phyloP scores from a whole-genome alignment of 441 rosid species.

The Gossypium schwendimanii region DNA sequence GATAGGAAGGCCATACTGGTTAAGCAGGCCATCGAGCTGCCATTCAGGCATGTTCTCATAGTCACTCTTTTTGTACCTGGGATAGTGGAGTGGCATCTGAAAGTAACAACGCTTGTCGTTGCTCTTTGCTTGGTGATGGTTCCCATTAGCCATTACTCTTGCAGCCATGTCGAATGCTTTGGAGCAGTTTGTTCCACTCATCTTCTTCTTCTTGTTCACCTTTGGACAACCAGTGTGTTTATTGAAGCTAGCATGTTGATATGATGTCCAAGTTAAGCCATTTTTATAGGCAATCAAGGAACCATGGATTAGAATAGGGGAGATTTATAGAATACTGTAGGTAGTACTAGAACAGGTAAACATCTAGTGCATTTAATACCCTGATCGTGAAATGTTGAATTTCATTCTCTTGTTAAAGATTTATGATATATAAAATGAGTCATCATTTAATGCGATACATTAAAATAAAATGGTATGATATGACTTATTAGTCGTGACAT shows the following conservation, averaged over 20 bases:
- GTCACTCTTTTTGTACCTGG: conserved; percentile 35
- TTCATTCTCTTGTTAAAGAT: no score
- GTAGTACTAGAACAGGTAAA: conserved; percentile 9
- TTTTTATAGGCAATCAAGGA: conserved; percentile 25
- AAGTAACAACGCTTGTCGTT: conserved; percentile 20
- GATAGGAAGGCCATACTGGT: conserved; percentile 41
- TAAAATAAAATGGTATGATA: no score
- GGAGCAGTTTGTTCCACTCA: conserved; percentile 21
- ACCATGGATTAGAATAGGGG: background rate
- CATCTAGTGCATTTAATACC: conserved; percentile 14
- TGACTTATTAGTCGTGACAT: no score
- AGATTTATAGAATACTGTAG: conserved; percentile 10
- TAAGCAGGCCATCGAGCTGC: conserved; percentile 48
- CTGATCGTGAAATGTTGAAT: conserved; percentile 10
- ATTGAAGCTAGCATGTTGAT: background rate
- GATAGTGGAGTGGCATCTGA: conserved; percentile 59
- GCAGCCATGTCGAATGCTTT: conserved; percentile 11
- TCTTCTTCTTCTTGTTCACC: conserved; percentile 1
- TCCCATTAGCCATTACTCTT: conserved; percentile 15
- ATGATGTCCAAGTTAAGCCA: background rate
- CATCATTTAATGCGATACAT: background rate
- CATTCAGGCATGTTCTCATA: conserved; percentile 55
- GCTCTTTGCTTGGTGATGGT: conserved; percentile 15
- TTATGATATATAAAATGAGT: background rate
- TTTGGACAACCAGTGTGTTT: background rate